These are phyloP conservation scores for Cinnamomum chago DNA, from an alignment of 164 flowering plant genomes.

Conservation along the genomic window DNA sequence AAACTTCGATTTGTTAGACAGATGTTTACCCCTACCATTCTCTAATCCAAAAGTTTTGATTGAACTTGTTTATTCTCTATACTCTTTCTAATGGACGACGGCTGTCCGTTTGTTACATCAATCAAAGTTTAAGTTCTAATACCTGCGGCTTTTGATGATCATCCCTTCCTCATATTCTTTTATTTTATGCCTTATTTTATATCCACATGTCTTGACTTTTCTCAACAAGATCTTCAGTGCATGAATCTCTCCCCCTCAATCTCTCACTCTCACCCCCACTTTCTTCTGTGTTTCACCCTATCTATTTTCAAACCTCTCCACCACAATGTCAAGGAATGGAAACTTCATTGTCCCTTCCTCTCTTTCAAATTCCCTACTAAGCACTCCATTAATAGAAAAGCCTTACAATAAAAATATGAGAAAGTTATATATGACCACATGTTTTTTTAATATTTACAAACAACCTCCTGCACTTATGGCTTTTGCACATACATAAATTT, in stretches of 20 bases:
- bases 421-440: too few species aligned
- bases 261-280: background rate
- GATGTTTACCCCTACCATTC: too few species aligned
- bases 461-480: too few species aligned
- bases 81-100: too few species aligned
- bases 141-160: background rate
- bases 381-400: background rate
- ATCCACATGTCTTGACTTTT: constrained; percentile 9
- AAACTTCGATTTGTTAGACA: too few species aligned
- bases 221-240: background rate
- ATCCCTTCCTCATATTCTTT: background rate
- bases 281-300: too few species aligned
- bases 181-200: background rate
- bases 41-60: too few species aligned
- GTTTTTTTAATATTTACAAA: too few species aligned
- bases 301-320: constrained; percentile 4
- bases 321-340: constrained; percentile 12
- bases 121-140: background rate
- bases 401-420: background rate
- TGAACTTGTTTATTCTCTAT: too few species aligned
- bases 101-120: too few species aligned
- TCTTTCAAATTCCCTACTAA: background rate
- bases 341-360: constrained; percentile 9
- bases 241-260: background rate
- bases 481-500: too few species aligned